A percentile compares a stretch with the other conserved stretches of the same genome.
Evolutionary conservation across 2,329 filamentous ascomycete genomes (phyloP).

Genomic region (Orbilia ellipsospora): DNA sequence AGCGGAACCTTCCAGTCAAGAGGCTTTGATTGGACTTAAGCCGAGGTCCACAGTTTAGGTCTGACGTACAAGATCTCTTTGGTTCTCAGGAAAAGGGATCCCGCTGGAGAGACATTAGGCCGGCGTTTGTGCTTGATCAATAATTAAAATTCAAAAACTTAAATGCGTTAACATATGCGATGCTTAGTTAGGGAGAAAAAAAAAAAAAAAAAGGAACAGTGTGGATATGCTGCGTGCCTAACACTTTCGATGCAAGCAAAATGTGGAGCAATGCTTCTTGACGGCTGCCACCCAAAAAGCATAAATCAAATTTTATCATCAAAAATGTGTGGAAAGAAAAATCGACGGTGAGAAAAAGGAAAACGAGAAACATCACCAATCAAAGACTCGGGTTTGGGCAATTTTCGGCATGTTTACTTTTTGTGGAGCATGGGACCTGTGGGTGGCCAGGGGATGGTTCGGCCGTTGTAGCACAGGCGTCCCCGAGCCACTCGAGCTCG

Average conservation of each 20-base stretch:
- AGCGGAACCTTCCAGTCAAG: slow-evolving; percentile 10
- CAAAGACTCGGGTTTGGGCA: slow-evolving; percentile 18
- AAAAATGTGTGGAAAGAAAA: slow-evolving; percentile 11
- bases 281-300: slow-evolving; percentile 33
- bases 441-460: slow-evolving; percentile 29
- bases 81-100: slow-evolving; percentile 12
- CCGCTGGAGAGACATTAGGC: slow-evolving; percentile 54
- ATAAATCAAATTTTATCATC: slow-evolving; percentile 50
- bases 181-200: slow-evolving; percentile 15
- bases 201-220: slow-evolving; percentile 23
- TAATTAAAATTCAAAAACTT: slow-evolving; percentile 43
- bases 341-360: slow-evolving; percentile 25
- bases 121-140: slow-evolving; percentile 43
- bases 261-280: slow-evolving; percentile 40
- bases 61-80: slow-evolving; percentile 32
- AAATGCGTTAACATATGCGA: slow-evolving; percentile 53
- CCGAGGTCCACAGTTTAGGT: slow-evolving; percentile 38
- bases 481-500: slow-evolving; percentile 32
- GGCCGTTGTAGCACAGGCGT: slow-evolving; percentile 49
- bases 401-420: slow-evolving; percentile 35
- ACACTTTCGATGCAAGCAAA: slow-evolving; percentile 31
- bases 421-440: slow-evolving; percentile 7
- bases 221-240: slow-evolving; percentile 47
- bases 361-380: slow-evolving; percentile 53
- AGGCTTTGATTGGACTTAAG: slow-evolving; percentile 38